These are phyloP conservation scores for Asterochloris erici DNA, from an alignment of 139 green algal species.

Conservation along the genomic window DNA sequence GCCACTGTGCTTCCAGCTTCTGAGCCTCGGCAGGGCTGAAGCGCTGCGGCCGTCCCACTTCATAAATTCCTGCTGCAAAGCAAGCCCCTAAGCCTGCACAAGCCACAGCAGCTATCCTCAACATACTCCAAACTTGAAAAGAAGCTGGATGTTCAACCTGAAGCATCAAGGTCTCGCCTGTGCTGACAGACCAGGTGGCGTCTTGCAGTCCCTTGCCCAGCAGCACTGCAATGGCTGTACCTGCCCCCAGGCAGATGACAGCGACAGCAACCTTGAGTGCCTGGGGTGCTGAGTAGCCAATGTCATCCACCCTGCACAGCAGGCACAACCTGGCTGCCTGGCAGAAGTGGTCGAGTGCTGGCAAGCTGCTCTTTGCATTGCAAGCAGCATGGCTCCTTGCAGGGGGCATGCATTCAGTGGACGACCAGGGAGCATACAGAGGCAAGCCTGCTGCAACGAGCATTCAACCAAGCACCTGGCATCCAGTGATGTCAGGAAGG, in stretches of 20 bases:
- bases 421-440: conserved; percentile 23
- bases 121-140: not conserved
- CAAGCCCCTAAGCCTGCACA: conserved; percentile 35
- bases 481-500: not conserved
- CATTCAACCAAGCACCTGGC: conserved; percentile 35
- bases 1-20: conserved; percentile 61
- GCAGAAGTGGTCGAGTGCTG: too few species aligned
- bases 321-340: too few species aligned
- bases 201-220: conserved; percentile 33
- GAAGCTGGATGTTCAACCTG: conserved; percentile 35
- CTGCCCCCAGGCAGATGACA: not conserved
- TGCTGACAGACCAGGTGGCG: conserved; percentile 48
- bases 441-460: conserved; percentile 41
- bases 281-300: too few species aligned
- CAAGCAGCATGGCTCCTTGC: too few species aligned
- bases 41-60: conserved; percentile 63
- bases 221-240: conserved; percentile 15
- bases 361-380: too few species aligned
- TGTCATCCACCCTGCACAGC: too few species aligned
- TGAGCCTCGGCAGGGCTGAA: conserved; percentile 47
- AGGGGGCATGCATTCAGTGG: conserved; percentile 21
- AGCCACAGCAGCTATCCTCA: conserved; percentile 26
- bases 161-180: conserved; percentile 39
- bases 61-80: conserved; percentile 58
- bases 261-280: too few species aligned